Conservation (phyloP, 2,329 filamentous ascomycete species). For the Waltergamsia citrina region DNA sequence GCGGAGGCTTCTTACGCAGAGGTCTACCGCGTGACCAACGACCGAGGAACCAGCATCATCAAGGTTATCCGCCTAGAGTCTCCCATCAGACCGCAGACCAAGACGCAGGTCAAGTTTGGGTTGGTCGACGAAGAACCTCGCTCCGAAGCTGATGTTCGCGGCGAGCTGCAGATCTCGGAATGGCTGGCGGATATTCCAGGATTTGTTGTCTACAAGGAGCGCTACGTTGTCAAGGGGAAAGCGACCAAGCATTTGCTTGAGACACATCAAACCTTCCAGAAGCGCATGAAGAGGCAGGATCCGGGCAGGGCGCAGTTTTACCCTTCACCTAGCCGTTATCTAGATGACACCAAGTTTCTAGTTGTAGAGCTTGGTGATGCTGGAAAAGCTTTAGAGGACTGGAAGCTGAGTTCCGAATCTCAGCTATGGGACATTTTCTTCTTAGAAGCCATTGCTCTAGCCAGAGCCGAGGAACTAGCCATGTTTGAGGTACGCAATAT, state of each 20-base stretch:
- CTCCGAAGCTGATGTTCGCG: constrained; percentile 41
- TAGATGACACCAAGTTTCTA: constrained; percentile 47
- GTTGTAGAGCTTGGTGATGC: constrained; percentile 57
- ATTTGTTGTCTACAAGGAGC: constrained; percentile 57
- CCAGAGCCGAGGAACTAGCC: constrained; percentile 46
- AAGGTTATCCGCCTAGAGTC: constrained; percentile 53
- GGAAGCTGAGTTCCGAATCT: constrained; percentile 33
- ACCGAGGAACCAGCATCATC: constrained; percentile 52
- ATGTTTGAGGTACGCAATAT: constrained; percentile 46
- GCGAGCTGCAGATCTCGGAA: constrained; percentile 54
- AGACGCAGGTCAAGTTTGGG: constrained; percentile 40
- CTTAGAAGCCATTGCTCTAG: constrained; percentile 48
- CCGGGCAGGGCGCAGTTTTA: constrained; percentile 51
- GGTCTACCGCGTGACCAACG: constrained; percentile 53
- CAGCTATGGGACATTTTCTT: constrained; percentile 58
- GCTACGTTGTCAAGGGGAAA: constrained; percentile 49
- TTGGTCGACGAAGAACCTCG: constrained; percentile 52
- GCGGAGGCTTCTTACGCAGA: constrained; percentile 59
- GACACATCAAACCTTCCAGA: constrained; percentile 51
- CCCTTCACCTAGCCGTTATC: constrained; percentile 49
- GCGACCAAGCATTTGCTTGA: constrained; percentile 42
- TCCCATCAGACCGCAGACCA: constrained; percentile 48
- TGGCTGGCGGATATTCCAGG: constrained; percentile 54
- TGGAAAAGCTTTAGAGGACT: constrained; percentile 49
- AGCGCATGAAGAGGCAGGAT: constrained; percentile 42